phyloP scores from a whole-genome alignment of 306 rosid genomes.

The Quercus glauca region DNA sequence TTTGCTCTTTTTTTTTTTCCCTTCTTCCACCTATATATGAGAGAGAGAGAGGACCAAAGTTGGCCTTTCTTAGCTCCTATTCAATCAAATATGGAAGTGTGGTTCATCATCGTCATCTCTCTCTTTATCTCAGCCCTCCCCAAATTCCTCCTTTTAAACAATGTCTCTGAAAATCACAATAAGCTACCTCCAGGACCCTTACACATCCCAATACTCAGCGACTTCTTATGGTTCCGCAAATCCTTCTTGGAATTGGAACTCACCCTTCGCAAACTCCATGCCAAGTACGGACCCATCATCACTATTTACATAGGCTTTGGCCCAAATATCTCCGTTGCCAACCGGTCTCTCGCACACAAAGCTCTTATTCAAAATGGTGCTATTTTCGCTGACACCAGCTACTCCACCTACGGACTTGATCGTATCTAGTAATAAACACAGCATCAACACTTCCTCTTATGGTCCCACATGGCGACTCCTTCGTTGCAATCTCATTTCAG shows the following conservation, averaged over 20 bases:
- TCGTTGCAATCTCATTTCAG: background rate
- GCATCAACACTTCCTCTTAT: background rate
- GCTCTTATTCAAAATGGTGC: constrained; percentile 34
- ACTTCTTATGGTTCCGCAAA: constrained; percentile 6
- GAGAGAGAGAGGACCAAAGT: no score
- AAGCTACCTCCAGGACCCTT: no score
- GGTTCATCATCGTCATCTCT: no score
- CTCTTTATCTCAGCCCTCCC: no score
- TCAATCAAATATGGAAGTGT: no score
- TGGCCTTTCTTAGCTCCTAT: no score
- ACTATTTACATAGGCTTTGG: constrained; percentile 15
- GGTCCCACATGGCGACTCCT: background rate
- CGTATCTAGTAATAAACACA: background rate
- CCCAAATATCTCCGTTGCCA: constrained; percentile 31
- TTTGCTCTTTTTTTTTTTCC: no score
- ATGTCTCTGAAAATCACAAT: no score
- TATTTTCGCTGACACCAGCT: background rate
- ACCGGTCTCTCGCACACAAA: constrained; percentile 31
- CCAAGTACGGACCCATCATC: constrained; percentile 43
- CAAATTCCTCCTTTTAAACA: no score
- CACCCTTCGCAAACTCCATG: background rate
- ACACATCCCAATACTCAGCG: background rate
- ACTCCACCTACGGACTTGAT: background rate
- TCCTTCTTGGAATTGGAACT: constrained; percentile 15
- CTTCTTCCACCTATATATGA: no score